Conservation (phyloP, 73 alveolate genomes). For the Stentor roeselii region DNA sequence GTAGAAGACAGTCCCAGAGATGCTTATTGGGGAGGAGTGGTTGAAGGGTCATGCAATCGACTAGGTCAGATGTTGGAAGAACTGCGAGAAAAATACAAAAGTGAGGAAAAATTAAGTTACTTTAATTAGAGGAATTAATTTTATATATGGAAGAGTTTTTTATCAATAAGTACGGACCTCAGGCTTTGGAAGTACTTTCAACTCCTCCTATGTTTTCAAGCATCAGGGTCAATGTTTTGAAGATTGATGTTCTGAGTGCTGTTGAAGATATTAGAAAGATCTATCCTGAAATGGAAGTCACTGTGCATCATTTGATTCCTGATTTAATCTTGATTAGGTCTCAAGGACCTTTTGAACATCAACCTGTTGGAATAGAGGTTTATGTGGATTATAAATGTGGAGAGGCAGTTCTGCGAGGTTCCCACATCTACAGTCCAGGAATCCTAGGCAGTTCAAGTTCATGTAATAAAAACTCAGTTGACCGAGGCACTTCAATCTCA, state of each 20-base stretch:
- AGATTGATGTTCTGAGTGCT: constrained; percentile 42
- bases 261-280: background rate
- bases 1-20: background rate
- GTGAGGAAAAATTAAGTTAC: too few species aligned
- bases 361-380: background rate
- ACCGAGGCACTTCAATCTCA: background rate
- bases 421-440: constrained; percentile 25
- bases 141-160: constrained; percentile 9
- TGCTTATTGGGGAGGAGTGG: background rate
- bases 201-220: constrained; percentile 77
- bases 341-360: constrained; percentile 21
- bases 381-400: constrained; percentile 21
- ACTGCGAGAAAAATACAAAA: background rate
- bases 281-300: background rate
- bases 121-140: too few species aligned
- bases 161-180: background rate
- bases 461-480: constrained; percentile 13
- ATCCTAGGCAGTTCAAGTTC: constrained; percentile 2
- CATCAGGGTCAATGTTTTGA: constrained; percentile 87
- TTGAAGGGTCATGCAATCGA: background rate
- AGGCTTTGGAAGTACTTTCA: background rate
- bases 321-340: background rate
- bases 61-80: background rate
- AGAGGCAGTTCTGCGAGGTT: constrained; percentile 23
- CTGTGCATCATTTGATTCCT: background rate